Evolutionary conservation across 805 yeast species (phyloP), one percentile per base, ranked within the genome.

Genomic region (Helenozyma baotianmanensis): DNA sequence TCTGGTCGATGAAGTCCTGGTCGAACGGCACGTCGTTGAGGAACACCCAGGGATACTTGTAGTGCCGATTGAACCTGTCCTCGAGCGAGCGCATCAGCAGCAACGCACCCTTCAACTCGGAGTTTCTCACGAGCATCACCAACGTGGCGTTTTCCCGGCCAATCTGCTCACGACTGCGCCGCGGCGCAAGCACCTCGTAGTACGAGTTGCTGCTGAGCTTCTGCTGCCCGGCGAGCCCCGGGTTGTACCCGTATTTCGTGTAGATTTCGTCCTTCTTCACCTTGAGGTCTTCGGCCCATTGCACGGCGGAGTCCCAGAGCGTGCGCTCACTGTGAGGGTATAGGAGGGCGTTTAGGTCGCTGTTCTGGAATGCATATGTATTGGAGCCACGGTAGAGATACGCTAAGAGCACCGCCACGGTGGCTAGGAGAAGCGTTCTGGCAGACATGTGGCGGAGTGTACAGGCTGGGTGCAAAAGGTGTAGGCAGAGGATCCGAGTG

Each of bases 51-150:
- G 72, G 72, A 36, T 67, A 67, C 27, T 47, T 50, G 36, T 59
- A 66, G 32, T 63, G 38, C 22, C 50, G 41, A 35, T 67, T 67
- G 47, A 67, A 67, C 24, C 72, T 40, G 39, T 67, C 72, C 38
- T 67, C 72, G 11, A 67, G 50, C 14, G 68, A 61, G 32, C 72
- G 47, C 56, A 67, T 66, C 9, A 70, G 61, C 36, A 28, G 42
- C 14, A 88, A 56, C 0, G 92, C 95, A 1, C 82, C 88, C 9
- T 71, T 67, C 9, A 88, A 57, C 55, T 88, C 97, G 62, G 72
- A 68, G 54, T 88, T 88, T 35, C 97, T 66, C 24, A 84, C 95
- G 17, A 89, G 72, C 95, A 89, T 88, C 35, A 89, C 71, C 17
- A 89, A 56, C 0, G 95, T 82, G 3, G 97, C 97, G 54, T 87